Evolutionary conservation across 1,284 basidiomycete genomes (phyloP).

Genomic region (Garcileccinum viscosum): DNA sequence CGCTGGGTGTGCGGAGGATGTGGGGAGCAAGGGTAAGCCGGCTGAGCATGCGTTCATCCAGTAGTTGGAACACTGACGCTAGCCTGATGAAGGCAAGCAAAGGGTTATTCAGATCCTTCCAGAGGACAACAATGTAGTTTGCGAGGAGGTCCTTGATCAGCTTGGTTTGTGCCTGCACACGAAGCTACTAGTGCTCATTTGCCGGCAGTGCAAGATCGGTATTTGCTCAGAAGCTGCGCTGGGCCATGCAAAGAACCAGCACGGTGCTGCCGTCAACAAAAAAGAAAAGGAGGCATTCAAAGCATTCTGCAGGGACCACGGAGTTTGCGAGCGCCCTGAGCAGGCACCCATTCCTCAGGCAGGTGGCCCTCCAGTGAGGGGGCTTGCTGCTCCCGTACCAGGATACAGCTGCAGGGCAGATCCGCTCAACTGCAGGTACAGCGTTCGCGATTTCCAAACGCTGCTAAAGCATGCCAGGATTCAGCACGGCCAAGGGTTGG

Average conservation of each 20-base stretch:
- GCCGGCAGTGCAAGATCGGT: constrained; percentile 1
- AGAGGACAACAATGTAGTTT: background rate
- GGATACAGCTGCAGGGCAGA: constrained; percentile 16
- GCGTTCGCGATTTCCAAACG: constrained; percentile 7
- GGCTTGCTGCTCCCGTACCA: background rate
- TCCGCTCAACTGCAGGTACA: constrained; percentile 11
- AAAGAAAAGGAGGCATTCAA: background rate
- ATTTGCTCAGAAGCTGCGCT: constrained; percentile 1
- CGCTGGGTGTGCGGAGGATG: background rate
- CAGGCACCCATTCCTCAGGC: constrained; percentile 2
- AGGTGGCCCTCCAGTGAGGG: constrained; percentile 11
- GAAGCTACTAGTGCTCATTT: constrained; percentile 12
- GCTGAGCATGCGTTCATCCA: background rate
- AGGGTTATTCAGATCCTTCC: background rate
- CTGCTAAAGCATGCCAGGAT: constrained; percentile 3
- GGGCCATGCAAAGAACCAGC: constrained; percentile 13
- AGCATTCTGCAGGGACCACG: background rate
- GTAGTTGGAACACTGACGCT: background rate
- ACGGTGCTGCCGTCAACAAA: background rate
- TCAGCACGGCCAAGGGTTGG: constrained; percentile 1
- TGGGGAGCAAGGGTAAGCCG: background rate
- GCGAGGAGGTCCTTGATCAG: background rate
- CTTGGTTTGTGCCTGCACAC: constrained; percentile 7
- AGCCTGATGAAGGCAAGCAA: background rate
- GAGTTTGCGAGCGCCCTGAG: background rate